Base-by-base conservation (phyloP, 2,329 filamentous ascomycete species). In the Drechslerella coelobrocha region DNA sequence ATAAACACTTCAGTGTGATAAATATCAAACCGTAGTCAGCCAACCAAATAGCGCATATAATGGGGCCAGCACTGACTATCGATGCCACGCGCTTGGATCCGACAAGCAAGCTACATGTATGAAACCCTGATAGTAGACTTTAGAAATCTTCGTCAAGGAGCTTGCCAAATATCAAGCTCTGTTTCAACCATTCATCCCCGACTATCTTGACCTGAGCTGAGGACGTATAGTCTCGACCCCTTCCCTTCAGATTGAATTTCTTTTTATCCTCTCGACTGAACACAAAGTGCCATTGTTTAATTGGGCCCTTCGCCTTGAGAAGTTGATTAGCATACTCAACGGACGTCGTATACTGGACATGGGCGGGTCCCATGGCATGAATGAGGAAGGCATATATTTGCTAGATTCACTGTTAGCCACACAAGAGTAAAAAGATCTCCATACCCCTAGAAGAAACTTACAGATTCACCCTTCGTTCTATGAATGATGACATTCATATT, bases 131-230 rank as follows among this genome's bases (percentile, higher is more conserved):
- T n/a, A n/a, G n/a, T n/a, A n/a, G n/a, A n/a, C n/a, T n/a, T n/a
- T n/a, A n/a, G n/a, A n/a, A n/a, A n/a, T n/a, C 29, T 31, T 86
- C 84, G 72, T 90, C 88, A 56, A 92, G 85, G 74, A 97, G 80
- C 71, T 87, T 85, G 0, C 92, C 93, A 54, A 96, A 78, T 73
- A 99, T 97, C 68, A 97, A 81, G 78, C 92, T 97, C 82, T 99
- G 93, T 61, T 96, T 88, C 21, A 97, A 86, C 77, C 93, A 86
- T 79, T 97, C 93, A 78, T 95, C 89, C 61, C 88, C 89, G 56
- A 96, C 84, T 47, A 94, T 84, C 72, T 84, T 84, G 37, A 92
- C 82, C 12, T 6, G 29, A 12, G 29, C 29, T 69, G 75, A 19
- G 78, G 72, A 37, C 76, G 78, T 75, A 76, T n/a, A 75, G 77